Percentiles rank a stretch among this genome's conserved stretches.
Evolutionary conservation across 1,284 basidiomycete genomes (phyloP).

Genomic region (Irpex sp.): DNA sequence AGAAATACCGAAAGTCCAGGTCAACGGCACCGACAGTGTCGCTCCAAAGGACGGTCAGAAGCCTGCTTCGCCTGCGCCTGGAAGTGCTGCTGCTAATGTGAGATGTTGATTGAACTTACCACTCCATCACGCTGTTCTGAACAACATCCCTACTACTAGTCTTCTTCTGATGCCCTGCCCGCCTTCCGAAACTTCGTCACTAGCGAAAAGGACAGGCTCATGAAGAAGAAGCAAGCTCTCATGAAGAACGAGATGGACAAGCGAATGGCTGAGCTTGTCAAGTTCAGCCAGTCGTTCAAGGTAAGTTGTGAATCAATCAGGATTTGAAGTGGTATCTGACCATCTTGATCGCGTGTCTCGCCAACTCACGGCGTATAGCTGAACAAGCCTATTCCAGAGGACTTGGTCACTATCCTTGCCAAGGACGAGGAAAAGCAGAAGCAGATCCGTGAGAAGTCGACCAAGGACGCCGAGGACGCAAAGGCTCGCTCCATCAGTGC

Average conservation of each 20-base stretch:
- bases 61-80: slow-evolving; percentile 48
- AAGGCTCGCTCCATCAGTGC: slow-evolving; percentile 65
- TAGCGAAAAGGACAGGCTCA: slow-evolving; percentile 82
- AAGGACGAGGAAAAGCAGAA: slow-evolving; percentile 89
- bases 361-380: slow-evolving; percentile 45
- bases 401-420: slow-evolving; percentile 87
- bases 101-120: slow-evolving; percentile 8
- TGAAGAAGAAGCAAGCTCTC: slow-evolving; percentile 87
- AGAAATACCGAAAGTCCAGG: slow-evolving; percentile 65
- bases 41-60: slow-evolving; percentile 41
- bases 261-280: slow-evolving; percentile 86
- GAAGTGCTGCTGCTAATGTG: slow-evolving; percentile 18
- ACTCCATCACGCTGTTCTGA: too few relatives aligned
- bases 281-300: slow-evolving; percentile 94
- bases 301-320: slow-evolving; percentile 32
- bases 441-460: slow-evolving; percentile 75
- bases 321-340: background rate
- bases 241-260: slow-evolving; percentile 94
- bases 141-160: slow-evolving; percentile 28
- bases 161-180: slow-evolving; percentile 65
- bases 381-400: slow-evolving; percentile 91
- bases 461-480: slow-evolving; percentile 60
- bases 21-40: slow-evolving; percentile 67
- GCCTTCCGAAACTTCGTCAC: slow-evolving; percentile 90
- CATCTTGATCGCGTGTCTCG: background rate